Evolutionary conservation across 257 asterid species (phyloP).

Genomic region (Solanum microdontum): DNA sequence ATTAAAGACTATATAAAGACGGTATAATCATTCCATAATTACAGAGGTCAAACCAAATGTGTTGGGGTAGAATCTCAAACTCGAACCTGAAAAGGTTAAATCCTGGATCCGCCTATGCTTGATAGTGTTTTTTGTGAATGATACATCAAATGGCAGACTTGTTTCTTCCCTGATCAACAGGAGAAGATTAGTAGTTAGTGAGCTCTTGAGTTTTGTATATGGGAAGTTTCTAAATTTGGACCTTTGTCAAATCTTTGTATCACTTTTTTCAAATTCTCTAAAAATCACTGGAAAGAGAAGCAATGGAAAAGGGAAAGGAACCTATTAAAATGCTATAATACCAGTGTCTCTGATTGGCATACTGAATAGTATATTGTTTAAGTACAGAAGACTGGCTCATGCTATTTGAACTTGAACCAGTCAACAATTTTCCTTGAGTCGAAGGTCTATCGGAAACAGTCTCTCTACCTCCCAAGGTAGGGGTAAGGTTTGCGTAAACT

Average conservation of each 20-base stretch:
- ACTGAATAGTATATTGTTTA: neutral
- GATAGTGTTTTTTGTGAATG: neutral
- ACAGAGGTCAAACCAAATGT: neutral
- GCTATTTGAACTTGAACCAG: neutral
- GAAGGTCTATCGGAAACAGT: neutral
- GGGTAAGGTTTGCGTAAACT: neutral
- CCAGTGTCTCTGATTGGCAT: neutral
- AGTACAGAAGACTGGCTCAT: neutral
- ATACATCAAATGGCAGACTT: neutral
- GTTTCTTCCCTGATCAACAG: neutral
- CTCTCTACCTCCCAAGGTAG: neutral
- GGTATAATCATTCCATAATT: neutral
- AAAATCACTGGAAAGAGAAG: neutral
- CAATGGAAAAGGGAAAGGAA: neutral
- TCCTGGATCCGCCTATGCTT: neutral
- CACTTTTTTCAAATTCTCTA: neutral
- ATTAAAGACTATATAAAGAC: neutral
- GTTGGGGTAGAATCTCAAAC: neutral
- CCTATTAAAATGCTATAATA: neutral
- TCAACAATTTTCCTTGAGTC: neutral
- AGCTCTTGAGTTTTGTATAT: neutral
- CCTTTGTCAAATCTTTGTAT: neutral
- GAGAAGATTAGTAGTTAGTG: neutral
- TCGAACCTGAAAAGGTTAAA: neutral
- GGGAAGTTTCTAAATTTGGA: neutral